Percentiles rank a stretch among this genome's conserved stretches.
Conservation (phyloP, 2,329 filamentous ascomycete genomes). For the Stylonectria norvegica region DNA sequence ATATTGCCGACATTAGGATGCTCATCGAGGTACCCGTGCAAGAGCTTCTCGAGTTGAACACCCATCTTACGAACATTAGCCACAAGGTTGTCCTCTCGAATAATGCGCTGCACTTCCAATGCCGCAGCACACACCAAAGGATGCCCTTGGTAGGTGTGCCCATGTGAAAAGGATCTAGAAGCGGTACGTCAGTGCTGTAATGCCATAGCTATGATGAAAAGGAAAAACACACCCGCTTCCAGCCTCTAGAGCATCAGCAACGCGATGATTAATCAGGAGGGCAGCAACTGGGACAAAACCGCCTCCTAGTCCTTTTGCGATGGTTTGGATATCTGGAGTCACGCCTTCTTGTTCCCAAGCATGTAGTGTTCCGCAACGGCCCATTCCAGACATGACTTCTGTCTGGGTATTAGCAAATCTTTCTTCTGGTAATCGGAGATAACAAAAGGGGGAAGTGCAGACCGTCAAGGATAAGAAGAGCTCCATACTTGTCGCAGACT, state of each 20-base stretch:
- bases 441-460: too few relatives aligned
- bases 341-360: slow-evolving; percentile 59
- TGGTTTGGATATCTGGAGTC: slow-evolving; percentile 60
- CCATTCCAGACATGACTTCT: slow-evolving; percentile 68
- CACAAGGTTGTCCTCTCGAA: slow-evolving; percentile 21
- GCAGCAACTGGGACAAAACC: slow-evolving; percentile 14
- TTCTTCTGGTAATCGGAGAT: background rate
- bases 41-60: slow-evolving; percentile 9
- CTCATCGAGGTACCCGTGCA: slow-evolving; percentile 20
- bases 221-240: slow-evolving; percentile 1
- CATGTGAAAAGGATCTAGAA: slow-evolving; percentile 8
- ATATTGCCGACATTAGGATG: slow-evolving; percentile 31
- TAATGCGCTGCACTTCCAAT: slow-evolving; percentile 26
- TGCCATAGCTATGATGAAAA: background rate
- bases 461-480: slow-evolving; percentile 50
- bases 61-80: slow-evolving; percentile 16
- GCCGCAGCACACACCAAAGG: slow-evolving; percentile 27
- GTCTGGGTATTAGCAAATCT: background rate
- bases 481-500: slow-evolving; percentile 54
- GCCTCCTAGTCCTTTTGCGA: slow-evolving; percentile 61
- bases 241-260: slow-evolving; percentile 6
- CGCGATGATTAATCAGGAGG: slow-evolving; percentile 7
- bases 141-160: slow-evolving; percentile 22
- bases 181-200: background rate
- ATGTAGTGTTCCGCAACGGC: slow-evolving; percentile 58